These are phyloP conservation scores for Rhodamnia rubescens DNA, from an alignment of 345 rosid species.

Conservation along the genomic window DNA sequence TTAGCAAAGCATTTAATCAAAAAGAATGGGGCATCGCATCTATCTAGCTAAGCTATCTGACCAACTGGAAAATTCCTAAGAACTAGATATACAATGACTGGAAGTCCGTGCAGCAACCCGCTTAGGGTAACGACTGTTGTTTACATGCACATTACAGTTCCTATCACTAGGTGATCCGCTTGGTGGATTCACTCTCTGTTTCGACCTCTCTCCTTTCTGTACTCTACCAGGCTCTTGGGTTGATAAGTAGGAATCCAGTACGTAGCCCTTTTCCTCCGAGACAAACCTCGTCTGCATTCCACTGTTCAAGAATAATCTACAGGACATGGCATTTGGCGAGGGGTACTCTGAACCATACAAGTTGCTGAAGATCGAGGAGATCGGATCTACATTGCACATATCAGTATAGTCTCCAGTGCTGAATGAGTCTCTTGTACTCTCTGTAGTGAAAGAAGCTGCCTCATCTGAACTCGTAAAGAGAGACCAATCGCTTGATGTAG, in stretches of 20 bases:
- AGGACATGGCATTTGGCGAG: constrained; percentile 33
- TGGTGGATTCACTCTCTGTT: constrained; percentile 12
- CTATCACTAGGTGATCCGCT: constrained; percentile 11
- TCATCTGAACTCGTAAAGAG: constrained; percentile 86
- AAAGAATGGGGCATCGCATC: constrained; percentile 14
- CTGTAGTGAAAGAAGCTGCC: constrained; percentile 71
- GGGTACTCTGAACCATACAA: constrained; percentile 23
- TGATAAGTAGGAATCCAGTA: constrained; percentile 21
- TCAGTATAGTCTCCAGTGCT: constrained; percentile 62
- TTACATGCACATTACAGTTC: constrained; percentile 26
- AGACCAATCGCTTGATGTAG: constrained; percentile 75
- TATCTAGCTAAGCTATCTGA: constrained; percentile 9
- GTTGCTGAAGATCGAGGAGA: constrained; percentile 45
- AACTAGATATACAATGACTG: constrained; percentile 13
- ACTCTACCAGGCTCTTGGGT: constrained; percentile 8
- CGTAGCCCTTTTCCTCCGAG: constrained; percentile 32
- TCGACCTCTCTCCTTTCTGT: constrained; percentile 4
- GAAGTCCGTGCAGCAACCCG: constrained; percentile 25
- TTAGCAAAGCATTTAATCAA: constrained; percentile 13
- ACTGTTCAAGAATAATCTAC: constrained; percentile 42
- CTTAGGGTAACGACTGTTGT: constrained; percentile 27
- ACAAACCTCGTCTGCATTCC: constrained; percentile 41
- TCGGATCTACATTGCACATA: constrained; percentile 28
- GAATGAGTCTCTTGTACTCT: constrained; percentile 80
- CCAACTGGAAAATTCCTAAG: constrained; percentile 3